phyloP scores from a whole-genome alignment of 1,284 basidiomycete species.

The Papiliotrema laurentii region DNA sequence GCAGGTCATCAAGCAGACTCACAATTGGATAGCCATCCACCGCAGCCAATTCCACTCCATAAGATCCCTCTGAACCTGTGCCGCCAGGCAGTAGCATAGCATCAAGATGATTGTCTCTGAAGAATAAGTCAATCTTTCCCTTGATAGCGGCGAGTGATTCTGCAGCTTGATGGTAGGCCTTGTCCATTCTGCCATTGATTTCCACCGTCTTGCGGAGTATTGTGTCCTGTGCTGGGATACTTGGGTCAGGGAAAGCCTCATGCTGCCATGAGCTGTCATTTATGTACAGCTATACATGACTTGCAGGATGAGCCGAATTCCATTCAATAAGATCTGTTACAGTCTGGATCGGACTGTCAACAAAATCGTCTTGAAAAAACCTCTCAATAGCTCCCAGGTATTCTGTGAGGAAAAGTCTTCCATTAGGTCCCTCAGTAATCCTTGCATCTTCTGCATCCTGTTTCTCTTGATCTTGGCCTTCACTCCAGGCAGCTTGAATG shows the following conservation, averaged over 20 bases:
- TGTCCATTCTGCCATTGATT: neutral
- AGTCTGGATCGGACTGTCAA: neutral
- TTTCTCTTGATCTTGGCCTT: too few species aligned
- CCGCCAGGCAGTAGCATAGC: neutral
- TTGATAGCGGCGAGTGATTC: neutral
- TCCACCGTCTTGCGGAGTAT: neutral
- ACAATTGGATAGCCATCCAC: neutral
- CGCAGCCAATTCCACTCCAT: neutral
- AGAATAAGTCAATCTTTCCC: neutral
- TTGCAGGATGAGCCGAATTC: slow-evolving; percentile 11
- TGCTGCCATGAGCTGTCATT: slow-evolving; percentile 30
- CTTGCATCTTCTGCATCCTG: too few species aligned
- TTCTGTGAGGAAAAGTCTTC: neutral
- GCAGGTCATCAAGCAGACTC: neutral
- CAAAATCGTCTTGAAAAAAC: slow-evolving; percentile 2
- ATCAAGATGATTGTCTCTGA: neutral
- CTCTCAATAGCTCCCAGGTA: neutral
- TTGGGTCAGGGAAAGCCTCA: neutral
- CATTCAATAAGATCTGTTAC: slow-evolving; percentile 10
- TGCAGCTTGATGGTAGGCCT: neutral
- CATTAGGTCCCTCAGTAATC: too few species aligned
- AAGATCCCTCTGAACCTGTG: neutral
- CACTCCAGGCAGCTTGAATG: neutral
- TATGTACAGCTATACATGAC: neutral
- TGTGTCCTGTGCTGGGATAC: neutral